phyloP scores from a whole-genome alignment of 2,329 filamentous ascomycete genomes.

The Cladorrhinum sp. region DNA sequence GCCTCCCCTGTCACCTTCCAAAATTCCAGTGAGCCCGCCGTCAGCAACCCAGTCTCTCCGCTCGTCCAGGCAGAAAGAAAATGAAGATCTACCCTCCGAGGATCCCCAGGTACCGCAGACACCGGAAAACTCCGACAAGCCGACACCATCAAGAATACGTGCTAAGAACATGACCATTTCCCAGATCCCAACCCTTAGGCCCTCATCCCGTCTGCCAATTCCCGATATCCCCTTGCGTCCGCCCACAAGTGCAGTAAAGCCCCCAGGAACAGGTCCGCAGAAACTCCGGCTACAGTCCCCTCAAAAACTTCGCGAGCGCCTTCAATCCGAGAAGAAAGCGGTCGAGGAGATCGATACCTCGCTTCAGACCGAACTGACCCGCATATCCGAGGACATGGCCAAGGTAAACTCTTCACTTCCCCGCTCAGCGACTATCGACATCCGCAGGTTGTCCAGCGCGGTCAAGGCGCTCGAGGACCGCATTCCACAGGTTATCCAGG shows the following conservation, averaged over 20 bases:
- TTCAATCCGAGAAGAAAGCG: conserved; percentile 75
- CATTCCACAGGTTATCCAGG: conserved; percentile 57
- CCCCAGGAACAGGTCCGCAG: conserved; percentile 36
- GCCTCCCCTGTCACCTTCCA: conserved; percentile 15
- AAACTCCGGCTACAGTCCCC: conserved; percentile 68
- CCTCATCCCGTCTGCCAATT: conserved; percentile 35
- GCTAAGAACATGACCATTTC: conserved; percentile 51
- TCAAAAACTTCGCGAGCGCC: conserved; percentile 76
- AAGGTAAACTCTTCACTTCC: conserved; percentile 45
- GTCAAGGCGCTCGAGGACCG: conserved; percentile 66
- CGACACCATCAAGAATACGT: conserved; percentile 33
- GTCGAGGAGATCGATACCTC: conserved; percentile 67
- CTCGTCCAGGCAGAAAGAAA: conserved; percentile 50
- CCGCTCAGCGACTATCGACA: conserved; percentile 38
- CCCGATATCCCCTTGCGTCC: conserved; percentile 8
- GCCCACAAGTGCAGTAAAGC: conserved; percentile 37
- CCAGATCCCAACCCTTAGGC: conserved; percentile 53
- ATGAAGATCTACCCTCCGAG: conserved; percentile 31
- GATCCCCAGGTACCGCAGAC: conserved; percentile 16
- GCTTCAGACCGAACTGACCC: conserved; percentile 71
- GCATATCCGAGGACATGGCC: conserved; percentile 78
- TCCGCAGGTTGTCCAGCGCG: conserved; percentile 52
- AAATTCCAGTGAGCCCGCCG: conserved; percentile 47
- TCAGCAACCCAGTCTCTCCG: conserved; percentile 33
- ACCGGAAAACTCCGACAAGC: conserved; percentile 20